A percentile compares a stretch with the other conserved stretches of the same genome.
These are phyloP conservation scores for Novakomyces olei DNA, from an alignment of 805 yeast species.

Conservation along the genomic window DNA sequence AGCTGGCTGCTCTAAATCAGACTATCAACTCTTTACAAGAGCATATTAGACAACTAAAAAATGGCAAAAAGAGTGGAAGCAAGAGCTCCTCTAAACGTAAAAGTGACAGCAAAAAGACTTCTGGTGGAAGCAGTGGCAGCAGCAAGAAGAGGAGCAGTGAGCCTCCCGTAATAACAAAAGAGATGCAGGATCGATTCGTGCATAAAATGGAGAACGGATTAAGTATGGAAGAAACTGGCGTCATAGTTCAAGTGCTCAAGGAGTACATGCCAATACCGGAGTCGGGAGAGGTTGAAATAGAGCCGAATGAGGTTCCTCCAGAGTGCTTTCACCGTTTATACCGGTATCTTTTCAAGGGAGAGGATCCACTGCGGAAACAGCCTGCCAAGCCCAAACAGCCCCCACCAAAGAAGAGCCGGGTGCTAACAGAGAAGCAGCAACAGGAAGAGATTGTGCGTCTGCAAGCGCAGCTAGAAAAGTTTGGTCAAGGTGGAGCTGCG, in stretches of 20 bases:
- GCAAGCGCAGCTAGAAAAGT: conserved; percentile 56
- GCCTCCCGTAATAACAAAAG: conserved; percentile 29
- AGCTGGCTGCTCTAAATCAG: conserved; percentile 52
- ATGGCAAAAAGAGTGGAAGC: conserved; percentile 45
- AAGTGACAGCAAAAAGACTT: conserved; percentile 34
- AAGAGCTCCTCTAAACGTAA: conserved; percentile 17
- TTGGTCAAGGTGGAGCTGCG: too few species aligned
- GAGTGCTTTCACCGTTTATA: conserved; percentile 62
- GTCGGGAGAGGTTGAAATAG: conserved; percentile 78
- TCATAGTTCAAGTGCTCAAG: conserved; percentile 65
- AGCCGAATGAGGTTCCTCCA: conserved; percentile 79
- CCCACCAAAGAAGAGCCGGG: conserved; percentile 30
- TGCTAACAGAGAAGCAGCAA: conserved; percentile 43
- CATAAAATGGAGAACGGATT: conserved; percentile 61
- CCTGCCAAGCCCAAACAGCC: conserved; percentile 8
- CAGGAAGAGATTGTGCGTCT: conserved; percentile 44
- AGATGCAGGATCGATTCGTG: conserved; percentile 84
- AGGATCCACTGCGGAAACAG: conserved; percentile 12
- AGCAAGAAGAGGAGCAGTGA: conserved; percentile 6
- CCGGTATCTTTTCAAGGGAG: conserved; percentile 43
- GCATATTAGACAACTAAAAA: conserved; percentile 64
- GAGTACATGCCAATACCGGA: conserved; percentile 29
- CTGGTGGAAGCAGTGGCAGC: background rate
- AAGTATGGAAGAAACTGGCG: conserved; percentile 63
- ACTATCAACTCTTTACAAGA: conserved; percentile 76